phyloP scores from a whole-genome alignment of 2,329 filamentous ascomycete species.

The Hypoxylon sp. region DNA sequence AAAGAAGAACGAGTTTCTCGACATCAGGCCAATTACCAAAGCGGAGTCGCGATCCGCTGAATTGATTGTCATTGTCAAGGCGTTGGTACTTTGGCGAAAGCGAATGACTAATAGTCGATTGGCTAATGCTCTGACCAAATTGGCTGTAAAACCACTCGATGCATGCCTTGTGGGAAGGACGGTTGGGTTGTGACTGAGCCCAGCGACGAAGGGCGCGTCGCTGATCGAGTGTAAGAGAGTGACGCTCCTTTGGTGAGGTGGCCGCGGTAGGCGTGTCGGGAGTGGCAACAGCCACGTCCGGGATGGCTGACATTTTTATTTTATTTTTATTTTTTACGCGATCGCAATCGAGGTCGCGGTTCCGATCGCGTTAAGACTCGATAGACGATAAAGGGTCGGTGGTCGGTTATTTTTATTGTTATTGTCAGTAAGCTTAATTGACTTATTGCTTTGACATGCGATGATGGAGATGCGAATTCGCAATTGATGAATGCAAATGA shows the following conservation, averaged over 20 bases:
- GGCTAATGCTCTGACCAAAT: constrained; percentile 68
- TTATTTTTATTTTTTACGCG: background rate
- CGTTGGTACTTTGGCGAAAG: constrained; percentile 69
- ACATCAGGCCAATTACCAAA: constrained; percentile 73
- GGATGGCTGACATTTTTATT: constrained; percentile 41
- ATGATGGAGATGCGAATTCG: constrained; percentile 32
- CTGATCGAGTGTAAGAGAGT: constrained; percentile 69
- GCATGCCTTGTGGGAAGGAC: constrained; percentile 68
- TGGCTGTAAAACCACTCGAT: constrained; percentile 69
- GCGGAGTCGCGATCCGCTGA: constrained; percentile 68
- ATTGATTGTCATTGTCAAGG: constrained; percentile 67
- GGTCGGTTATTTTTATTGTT: too few species aligned
- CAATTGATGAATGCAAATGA: constrained; percentile 44
- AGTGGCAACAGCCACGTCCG: too few species aligned
- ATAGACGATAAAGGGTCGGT: too few species aligned
- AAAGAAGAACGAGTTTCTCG: constrained; percentile 85
- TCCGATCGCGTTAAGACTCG: too few species aligned
- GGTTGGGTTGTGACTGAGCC: constrained; percentile 64
- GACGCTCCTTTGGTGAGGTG: constrained; percentile 57
- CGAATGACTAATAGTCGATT: constrained; percentile 70
- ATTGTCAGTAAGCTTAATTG: too few species aligned
- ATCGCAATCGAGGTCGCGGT: too few species aligned
- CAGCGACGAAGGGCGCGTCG: constrained; percentile 67
- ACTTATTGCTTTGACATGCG: too few species aligned
- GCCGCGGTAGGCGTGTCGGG: constrained; percentile 32